phyloP scores from a whole-genome alignment of 768 basidiomycete genomes.

The Paxillus ammoniavirescens region DNA sequence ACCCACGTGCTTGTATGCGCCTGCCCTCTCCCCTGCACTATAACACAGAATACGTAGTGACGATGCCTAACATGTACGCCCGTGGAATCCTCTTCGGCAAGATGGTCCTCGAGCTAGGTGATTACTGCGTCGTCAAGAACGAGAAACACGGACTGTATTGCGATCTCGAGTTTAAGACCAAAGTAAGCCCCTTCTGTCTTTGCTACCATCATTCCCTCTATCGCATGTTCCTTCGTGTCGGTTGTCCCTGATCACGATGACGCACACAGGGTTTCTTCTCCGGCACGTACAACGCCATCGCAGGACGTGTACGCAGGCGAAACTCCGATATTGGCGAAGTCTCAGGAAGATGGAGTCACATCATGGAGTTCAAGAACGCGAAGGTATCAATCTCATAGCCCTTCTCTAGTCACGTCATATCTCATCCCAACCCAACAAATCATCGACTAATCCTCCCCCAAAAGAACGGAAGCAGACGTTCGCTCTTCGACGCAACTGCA shows the following conservation, averaged over 20 bases:
- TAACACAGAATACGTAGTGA: constrained; percentile 71
- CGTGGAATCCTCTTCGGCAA: constrained; percentile 85
- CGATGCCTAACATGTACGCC: constrained; percentile 99
- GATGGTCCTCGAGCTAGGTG: constrained; percentile 96
- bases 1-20: not conserved
- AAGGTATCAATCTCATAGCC: constrained; percentile 45
- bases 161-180: constrained; percentile 97
- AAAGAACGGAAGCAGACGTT: constrained; percentile 66
- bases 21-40: constrained; percentile 1
- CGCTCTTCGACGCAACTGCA: constrained; percentile 81
- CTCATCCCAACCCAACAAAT: not conserved
- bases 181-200: constrained; percentile 45
- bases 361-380: constrained; percentile 79
- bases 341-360: constrained; percentile 85
- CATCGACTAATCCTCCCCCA: not conserved
- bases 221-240: not conserved
- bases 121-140: constrained; percentile 82
- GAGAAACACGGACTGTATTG: constrained; percentile 69
- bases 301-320: constrained; percentile 72
- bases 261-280: constrained; percentile 85
- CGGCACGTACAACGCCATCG: constrained; percentile 89
- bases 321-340: constrained; percentile 78
- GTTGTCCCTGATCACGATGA: not conserved
- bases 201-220: not conserved
- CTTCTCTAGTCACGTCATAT: not conserved